A percentile compares a stretch with the other conserved stretches of the same genome.
phyloP scores from a whole-genome alignment of 2,329 filamentous ascomycete genomes.

The Microdochium trichocladiopsis region DNA sequence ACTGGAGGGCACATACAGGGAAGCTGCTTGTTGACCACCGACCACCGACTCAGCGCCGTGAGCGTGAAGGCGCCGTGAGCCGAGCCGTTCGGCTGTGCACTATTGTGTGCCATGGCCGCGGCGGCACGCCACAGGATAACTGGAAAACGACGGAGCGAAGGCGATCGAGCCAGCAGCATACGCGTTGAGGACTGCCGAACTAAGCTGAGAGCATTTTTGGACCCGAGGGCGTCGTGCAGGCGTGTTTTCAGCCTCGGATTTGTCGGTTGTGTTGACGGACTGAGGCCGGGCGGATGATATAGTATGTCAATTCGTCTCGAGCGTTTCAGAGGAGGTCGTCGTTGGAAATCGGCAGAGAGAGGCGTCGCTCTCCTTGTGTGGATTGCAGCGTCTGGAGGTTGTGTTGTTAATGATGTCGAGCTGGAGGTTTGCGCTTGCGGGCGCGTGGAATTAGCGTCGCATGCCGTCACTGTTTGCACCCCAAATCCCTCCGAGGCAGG shows the following conservation, averaged over 20 bases:
- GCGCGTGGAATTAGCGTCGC: background rate
- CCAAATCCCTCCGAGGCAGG: background rate
- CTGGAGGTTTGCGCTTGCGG: background rate
- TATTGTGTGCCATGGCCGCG: conserved; percentile 14
- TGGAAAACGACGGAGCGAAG: background rate
- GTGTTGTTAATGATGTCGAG: background rate
- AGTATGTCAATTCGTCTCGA: too few species aligned
- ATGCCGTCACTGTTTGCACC: background rate
- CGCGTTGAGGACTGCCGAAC: background rate
- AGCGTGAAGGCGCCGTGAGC: conserved; percentile 40
- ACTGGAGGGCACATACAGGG: conserved; percentile 45
- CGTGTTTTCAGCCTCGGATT: too few species aligned
- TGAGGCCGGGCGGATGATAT: too few species aligned
- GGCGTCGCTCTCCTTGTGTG: too few species aligned
- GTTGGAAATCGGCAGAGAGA: too few species aligned
- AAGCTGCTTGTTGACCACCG: conserved; percentile 64
- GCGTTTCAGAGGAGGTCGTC: too few species aligned
- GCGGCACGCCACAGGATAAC: conserved; percentile 10
- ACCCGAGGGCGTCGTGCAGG: background rate
- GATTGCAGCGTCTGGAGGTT: too few species aligned
- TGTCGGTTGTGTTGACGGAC: too few species aligned
- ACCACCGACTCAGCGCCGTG: conserved; percentile 79
- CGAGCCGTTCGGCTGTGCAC: conserved; percentile 8
- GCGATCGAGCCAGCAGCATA: background rate
- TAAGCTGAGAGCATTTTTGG: background rate